A percentile compares a stretch with the other conserved stretches of the same genome.
phyloP scores from a whole-genome alignment of 305 asterid genomes.

The Fraxinus angustifolia region DNA sequence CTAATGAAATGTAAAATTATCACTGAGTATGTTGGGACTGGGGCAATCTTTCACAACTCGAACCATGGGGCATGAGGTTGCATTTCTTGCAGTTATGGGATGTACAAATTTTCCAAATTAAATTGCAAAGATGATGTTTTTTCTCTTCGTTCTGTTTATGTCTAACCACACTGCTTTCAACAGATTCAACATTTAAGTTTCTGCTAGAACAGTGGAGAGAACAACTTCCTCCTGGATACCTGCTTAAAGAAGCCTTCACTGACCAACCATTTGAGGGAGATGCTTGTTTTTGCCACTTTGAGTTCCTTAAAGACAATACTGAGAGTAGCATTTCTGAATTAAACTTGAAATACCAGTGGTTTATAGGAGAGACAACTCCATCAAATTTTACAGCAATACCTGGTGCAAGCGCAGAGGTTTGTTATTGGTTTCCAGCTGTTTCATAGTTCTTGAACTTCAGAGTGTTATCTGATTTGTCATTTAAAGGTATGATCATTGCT shows the following conservation, averaged over 20 bases:
- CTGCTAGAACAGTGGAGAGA: conserved; percentile 94
- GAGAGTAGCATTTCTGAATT: conserved; percentile 47
- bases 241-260: conserved; percentile 62
- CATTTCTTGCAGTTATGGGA: not conserved
- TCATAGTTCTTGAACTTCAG: conserved; percentile 11
- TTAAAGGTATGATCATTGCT: conserved; percentile 4
- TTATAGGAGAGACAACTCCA: conserved; percentile 67
- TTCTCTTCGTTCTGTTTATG: conserved; percentile 16
- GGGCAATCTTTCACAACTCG: conserved; percentile 1
- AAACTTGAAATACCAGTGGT: conserved; percentile 83
- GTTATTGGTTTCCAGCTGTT: conserved; percentile 32
- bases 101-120: conserved; percentile 3
- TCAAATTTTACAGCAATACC: conserved; percentile 65
- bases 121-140: not conserved
- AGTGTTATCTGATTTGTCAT: not conserved
- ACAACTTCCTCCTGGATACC: conserved; percentile 79
- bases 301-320: conserved; percentile 61
- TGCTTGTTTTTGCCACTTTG: conserved; percentile 89
- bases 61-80: not conserved
- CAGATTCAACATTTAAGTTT: conserved; percentile 93
- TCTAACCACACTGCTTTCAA: conserved; percentile 18
- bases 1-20: not conserved
- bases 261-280: conserved; percentile 92
- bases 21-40: conserved; percentile 2
- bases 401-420: conserved; percentile 77